These are phyloP conservation scores for Pseudophaeomoniella oleicola DNA, from an alignment of 2,329 filamentous ascomycete species.

Conservation along the genomic window DNA sequence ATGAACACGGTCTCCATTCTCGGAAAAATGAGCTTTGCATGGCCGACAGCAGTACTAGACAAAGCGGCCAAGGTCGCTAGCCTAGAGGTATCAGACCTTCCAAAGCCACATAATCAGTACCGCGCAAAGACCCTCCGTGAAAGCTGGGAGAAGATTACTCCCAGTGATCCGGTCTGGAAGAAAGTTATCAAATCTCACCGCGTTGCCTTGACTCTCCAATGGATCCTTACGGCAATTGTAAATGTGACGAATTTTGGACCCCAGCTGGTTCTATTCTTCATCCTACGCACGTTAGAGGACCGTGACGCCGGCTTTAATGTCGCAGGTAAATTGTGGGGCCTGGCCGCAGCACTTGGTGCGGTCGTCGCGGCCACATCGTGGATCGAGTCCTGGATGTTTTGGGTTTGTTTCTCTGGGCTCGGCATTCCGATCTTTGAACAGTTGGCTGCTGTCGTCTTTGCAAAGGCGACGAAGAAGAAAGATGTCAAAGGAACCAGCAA, in stretches of 20 bases:
- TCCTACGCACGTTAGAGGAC: slow-evolving; percentile 50
- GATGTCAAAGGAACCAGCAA: slow-evolving; percentile 50
- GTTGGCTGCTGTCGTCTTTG: slow-evolving; percentile 57
- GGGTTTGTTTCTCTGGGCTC: slow-evolving; percentile 49
- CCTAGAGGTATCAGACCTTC: slow-evolving; percentile 48
- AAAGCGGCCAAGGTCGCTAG: slow-evolving; percentile 42
- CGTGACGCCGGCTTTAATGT: slow-evolving; percentile 31
- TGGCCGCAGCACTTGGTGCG: slow-evolving; percentile 50
- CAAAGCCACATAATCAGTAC: slow-evolving; percentile 42
- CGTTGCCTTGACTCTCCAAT: slow-evolving; percentile 42
- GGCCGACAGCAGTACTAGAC: slow-evolving; percentile 42
- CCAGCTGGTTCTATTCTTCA: slow-evolving; percentile 52
- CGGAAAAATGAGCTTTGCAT: slow-evolving; percentile 50
- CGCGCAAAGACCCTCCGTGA: slow-evolving; percentile 38
- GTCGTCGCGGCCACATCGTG: slow-evolving; percentile 41
- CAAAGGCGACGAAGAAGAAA: slow-evolving; percentile 63
- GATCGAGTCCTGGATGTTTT: slow-evolving; percentile 52
- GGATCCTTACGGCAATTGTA: slow-evolving; percentile 37
- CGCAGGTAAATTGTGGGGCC: slow-evolving; percentile 46
- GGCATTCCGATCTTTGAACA: slow-evolving; percentile 54
- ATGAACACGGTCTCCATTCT: slow-evolving; percentile 48
- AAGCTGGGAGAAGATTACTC: slow-evolving; percentile 22
- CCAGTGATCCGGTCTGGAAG: slow-evolving; percentile 39
- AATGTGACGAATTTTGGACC: slow-evolving; percentile 53
- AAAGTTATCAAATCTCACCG: slow-evolving; percentile 46